Conservation (phyloP, 106 monocot genomes). For the Dactylorhiza incarnata region DNA sequence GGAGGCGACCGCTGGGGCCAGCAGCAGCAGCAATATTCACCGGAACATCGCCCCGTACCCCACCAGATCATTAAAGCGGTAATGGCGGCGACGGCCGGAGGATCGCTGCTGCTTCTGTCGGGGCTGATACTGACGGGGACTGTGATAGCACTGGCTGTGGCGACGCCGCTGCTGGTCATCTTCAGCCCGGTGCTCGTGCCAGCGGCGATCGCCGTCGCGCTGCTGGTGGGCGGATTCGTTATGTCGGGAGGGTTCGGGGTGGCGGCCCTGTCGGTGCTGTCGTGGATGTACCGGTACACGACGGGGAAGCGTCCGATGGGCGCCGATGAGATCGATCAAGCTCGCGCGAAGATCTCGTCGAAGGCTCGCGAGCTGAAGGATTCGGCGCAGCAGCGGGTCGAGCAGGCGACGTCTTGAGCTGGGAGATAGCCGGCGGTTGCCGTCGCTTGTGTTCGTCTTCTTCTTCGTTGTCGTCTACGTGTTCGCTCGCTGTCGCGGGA, state of each 20-base stretch:
- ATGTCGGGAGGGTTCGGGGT: conserved; percentile 33
- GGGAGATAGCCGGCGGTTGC: too few relatives aligned
- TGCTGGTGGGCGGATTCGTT: conserved; percentile 29
- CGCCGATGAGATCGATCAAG: conserved; percentile 5
- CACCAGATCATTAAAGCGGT: conserved; percentile 2
- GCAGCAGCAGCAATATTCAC: neutral
- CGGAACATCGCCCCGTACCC: neutral
- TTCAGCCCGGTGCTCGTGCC: conserved; percentile 43
- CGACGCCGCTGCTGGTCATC: conserved; percentile 31
- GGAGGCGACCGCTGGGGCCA: neutral
- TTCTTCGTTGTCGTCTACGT: too few relatives aligned
- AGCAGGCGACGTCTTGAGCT: neutral
- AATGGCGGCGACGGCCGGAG: neutral
- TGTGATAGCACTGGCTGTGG: conserved; percentile 22
- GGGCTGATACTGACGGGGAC: conserved; percentile 21
- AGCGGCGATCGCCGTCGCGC: conserved; percentile 14
- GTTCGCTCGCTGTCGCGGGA: too few relatives aligned
- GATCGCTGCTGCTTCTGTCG: conserved; percentile 13
- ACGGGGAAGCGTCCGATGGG: neutral
- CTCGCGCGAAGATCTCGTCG: neutral
- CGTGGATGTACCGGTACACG: conserved; percentile 23
- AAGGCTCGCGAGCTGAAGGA: neutral
- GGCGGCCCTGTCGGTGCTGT: conserved; percentile 24
- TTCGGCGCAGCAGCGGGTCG: neutral
- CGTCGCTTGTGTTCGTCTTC: too few relatives aligned